These are phyloP conservation scores for Tetraselmis chui DNA, from an alignment of 139 green algal species.

Conservation along the genomic window DNA sequence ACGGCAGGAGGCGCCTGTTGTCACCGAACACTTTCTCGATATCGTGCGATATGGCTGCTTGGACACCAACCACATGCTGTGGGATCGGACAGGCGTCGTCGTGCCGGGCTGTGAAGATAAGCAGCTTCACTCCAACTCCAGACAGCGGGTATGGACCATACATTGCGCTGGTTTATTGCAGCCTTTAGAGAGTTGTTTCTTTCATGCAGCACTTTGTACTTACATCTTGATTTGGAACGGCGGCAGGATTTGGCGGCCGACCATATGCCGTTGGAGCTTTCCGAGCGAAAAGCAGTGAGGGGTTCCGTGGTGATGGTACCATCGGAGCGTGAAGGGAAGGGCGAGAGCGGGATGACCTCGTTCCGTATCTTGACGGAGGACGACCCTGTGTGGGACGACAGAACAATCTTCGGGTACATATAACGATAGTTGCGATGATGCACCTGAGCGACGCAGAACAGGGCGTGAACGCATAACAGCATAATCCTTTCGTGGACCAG, in stretches of 20 bases:
- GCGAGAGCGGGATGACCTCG: background rate
- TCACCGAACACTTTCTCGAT: background rate
- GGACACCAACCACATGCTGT: background rate
- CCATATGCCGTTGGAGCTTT: background rate
- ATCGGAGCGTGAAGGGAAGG: background rate
- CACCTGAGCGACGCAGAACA: no score
- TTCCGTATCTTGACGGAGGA: background rate
- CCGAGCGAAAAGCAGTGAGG: background rate
- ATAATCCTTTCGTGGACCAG: no score
- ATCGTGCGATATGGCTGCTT: background rate
- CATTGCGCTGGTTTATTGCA: no score
- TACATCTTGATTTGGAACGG: no score
- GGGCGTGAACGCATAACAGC: no score
- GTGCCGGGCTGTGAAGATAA: background rate
- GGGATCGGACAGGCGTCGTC: background rate
- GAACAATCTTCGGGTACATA: background rate
- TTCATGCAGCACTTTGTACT: no score
- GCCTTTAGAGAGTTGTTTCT: no score
- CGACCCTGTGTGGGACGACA: background rate
- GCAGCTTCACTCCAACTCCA: background rate
- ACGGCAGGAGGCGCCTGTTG: background rate
- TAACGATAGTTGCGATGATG: no score
- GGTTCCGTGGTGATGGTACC: background rate
- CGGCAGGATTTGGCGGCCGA: background rate
- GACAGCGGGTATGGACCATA: background rate